Evolutionary conservation across 805 yeast species (phyloP).

Genomic region (Candida loeiensis): DNA sequence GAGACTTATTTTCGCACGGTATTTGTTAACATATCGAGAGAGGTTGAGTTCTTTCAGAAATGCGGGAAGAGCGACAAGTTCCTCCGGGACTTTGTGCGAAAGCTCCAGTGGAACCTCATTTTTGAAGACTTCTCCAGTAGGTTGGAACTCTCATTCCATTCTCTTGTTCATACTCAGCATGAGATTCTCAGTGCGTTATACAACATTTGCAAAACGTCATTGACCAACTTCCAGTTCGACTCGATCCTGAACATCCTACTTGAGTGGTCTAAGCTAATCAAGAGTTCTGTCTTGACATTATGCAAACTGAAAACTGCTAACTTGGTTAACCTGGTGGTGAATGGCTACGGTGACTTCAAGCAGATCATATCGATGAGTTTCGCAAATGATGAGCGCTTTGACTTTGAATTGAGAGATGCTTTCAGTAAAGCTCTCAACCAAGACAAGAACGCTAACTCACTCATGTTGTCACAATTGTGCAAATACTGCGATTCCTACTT

Average conservation of each 20-base stretch:
- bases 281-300: neutral
- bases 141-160: conserved; percentile 10
- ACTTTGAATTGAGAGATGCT: conserved; percentile 28
- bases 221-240: conserved; percentile 6
- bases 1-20: conserved; percentile 12
- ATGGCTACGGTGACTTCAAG: conserved; percentile 13
- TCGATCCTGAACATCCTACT: conserved; percentile 2
- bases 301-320: conserved; percentile 1
- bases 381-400: conserved; percentile 19
- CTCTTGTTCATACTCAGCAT: conserved; percentile 1
- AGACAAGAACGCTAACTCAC: conserved; percentile 12
- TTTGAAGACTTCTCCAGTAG: conserved; percentile 24
- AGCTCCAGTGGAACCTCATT: conserved; percentile 30
- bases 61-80: conserved; percentile 15
- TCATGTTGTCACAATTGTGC: conserved; percentile 23
- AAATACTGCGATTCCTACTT: conserved; percentile 31
- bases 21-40: conserved; percentile 11
- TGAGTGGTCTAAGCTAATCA: conserved; percentile 3
- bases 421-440: conserved; percentile 19
- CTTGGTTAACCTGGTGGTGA: conserved; percentile 12
- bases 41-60: conserved; percentile 10
- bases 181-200: conserved; percentile 2
- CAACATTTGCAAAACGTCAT: conserved; percentile 6
- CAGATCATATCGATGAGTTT: conserved; percentile 14
- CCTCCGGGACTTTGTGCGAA: conserved; percentile 15